A percentile compares a stretch with the other conserved stretches of the same genome.
Evolutionary conservation across 1,284 basidiomycete genomes (phyloP).

Genomic region (Leccinum huronense): DNA sequence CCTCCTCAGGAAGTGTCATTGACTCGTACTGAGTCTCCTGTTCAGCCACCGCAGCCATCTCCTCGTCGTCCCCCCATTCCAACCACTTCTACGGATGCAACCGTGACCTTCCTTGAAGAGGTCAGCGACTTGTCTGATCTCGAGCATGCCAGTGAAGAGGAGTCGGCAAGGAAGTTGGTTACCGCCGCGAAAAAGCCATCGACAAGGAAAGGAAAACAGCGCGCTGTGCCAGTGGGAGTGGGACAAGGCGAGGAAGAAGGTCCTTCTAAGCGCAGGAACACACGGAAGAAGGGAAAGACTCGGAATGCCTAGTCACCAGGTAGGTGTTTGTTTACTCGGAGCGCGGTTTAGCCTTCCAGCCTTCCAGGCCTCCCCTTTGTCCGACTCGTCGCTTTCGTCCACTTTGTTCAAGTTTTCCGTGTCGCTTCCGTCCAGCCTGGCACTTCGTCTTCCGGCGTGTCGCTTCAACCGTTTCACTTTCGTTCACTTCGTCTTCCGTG

Average conservation of each 20-base stretch:
- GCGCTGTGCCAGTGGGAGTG: background rate
- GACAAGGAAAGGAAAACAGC: background rate
- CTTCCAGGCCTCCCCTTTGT: too few species aligned
- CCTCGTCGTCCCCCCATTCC: background rate
- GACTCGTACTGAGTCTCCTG: background rate
- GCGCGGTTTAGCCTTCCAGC: too few species aligned
- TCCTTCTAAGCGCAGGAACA: background rate
- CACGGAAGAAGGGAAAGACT: background rate
- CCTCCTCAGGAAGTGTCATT: background rate
- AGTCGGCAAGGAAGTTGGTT: background rate
- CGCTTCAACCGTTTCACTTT: too few species aligned
- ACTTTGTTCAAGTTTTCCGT: too few species aligned
- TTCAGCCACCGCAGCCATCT: background rate
- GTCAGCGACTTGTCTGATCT: background rate
- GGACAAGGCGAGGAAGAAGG: background rate
- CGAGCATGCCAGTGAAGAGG: background rate
- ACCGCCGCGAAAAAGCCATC: background rate
- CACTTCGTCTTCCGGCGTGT: too few species aligned
- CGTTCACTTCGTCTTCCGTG: too few species aligned
- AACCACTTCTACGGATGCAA: too few species aligned
- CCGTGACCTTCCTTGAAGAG: background rate
- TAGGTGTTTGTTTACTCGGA: too few species aligned
- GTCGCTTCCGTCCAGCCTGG: too few species aligned
- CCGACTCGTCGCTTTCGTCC: too few species aligned
- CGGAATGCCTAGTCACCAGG: background rate